These are phyloP conservation scores for Nicotiana sylvestris DNA, from an alignment of 257 asterid species.

Conservation along the genomic window DNA sequence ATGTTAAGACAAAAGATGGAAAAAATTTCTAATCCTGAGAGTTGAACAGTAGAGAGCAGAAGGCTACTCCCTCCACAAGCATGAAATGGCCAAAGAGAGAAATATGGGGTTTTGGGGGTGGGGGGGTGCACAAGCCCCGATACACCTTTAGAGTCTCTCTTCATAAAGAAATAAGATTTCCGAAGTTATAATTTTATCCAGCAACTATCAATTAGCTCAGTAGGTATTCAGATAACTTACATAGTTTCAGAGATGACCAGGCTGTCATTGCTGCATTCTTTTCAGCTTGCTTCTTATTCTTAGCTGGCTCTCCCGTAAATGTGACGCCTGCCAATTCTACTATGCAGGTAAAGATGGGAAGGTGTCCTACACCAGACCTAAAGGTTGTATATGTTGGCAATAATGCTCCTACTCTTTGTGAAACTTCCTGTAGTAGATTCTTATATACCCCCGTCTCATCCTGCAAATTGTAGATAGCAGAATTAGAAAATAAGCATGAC, in stretches of 20 bases:
- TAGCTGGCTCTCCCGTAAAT: constrained; percentile 45
- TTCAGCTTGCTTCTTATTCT: constrained; percentile 49
- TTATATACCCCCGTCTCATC: constrained; percentile 48
- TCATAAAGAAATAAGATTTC: no score
- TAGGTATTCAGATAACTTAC: constrained; percentile 20
- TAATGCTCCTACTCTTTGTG: constrained; percentile 44
- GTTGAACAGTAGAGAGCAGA: background rate
- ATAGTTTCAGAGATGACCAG: constrained; percentile 39
- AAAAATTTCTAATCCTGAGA: background rate
- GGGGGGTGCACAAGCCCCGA: no score
- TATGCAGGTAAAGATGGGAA: constrained; percentile 37
- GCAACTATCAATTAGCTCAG: background rate
- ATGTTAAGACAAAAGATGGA: background rate
- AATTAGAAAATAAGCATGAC: background rate
- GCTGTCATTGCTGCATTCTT: constrained; percentile 50
- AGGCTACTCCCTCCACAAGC: background rate
- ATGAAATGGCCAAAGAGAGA: background rate
- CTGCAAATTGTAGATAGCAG: constrained; percentile 14
- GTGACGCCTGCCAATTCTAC: constrained; percentile 39
- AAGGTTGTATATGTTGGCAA: constrained; percentile 36
- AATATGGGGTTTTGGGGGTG: no score
- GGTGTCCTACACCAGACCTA: constrained; percentile 43
- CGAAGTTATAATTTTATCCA: background rate
- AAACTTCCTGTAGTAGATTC: constrained; percentile 46
- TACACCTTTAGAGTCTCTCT: no score